Percentiles rank a stretch among this genome's conserved stretches.
phyloP scores from a whole-genome alignment of 2,329 filamentous ascomycete genomes.

The Fusarium ramigenum region DNA sequence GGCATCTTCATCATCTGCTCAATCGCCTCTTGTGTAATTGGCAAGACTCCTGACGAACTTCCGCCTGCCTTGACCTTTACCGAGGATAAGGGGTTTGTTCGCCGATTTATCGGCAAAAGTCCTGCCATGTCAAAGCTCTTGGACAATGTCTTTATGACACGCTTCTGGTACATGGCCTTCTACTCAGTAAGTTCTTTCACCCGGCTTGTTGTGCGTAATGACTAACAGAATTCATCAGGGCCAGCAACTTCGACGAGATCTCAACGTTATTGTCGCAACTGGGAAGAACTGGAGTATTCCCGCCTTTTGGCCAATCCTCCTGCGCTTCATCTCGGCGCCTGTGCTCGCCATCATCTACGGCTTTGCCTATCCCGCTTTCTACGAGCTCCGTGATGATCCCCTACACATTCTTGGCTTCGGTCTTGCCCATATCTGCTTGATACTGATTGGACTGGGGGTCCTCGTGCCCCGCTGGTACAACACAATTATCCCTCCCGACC shows the following conservation, averaged over 20 bases:
- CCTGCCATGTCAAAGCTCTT: constrained; percentile 45
- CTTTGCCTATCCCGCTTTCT: constrained; percentile 62
- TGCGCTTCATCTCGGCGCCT: constrained; percentile 60
- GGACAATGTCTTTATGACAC: constrained; percentile 48
- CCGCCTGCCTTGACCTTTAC: constrained; percentile 56
- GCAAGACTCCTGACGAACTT: constrained; percentile 52
- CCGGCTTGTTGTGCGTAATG: not conserved
- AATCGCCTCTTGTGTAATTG: constrained; percentile 51
- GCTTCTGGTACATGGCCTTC: constrained; percentile 63
- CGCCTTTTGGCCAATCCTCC: constrained; percentile 58
- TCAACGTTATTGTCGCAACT: constrained; percentile 62
- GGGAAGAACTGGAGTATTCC: constrained; percentile 67
- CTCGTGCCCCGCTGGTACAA: constrained; percentile 64
- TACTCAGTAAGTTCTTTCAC: constrained; percentile 60
- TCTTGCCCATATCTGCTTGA: constrained; percentile 56
- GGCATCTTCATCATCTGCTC: constrained; percentile 59
- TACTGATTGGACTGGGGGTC: constrained; percentile 58
- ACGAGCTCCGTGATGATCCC: constrained; percentile 58
- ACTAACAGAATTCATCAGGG: constrained; percentile 50
- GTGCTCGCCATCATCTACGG: constrained; percentile 61
- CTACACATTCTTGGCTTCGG: constrained; percentile 61
- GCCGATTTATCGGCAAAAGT: constrained; percentile 46
- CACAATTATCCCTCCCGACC: constrained; percentile 58
- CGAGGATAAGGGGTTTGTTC: constrained; percentile 46
- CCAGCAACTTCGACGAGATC: constrained; percentile 64